Evolutionary conservation across 2,329 filamentous ascomycete species (phyloP).

Genomic region (Fusarium continuum): DNA sequence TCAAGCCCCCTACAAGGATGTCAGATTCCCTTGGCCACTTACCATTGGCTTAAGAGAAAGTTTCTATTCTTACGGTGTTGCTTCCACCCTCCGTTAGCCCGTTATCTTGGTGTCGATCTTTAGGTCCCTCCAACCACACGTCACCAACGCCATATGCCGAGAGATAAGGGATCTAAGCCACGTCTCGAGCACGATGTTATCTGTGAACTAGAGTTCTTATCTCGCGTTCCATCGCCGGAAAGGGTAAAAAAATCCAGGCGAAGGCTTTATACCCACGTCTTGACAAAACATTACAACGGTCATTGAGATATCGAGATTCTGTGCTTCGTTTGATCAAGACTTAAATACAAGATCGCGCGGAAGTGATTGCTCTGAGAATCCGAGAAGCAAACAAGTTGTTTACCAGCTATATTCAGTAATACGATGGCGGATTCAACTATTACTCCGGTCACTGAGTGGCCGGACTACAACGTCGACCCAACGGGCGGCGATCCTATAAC

Average conservation of each 20-base stretch:
- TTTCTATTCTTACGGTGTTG: neutral
- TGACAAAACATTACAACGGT: slow-evolving; percentile 14
- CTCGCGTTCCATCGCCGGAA: slow-evolving; percentile 24
- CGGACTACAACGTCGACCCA: slow-evolving; percentile 52
- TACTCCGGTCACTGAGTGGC: slow-evolving; percentile 51
- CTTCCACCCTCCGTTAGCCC: neutral
- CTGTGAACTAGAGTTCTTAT: slow-evolving; percentile 17
- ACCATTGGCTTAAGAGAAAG: neutral
- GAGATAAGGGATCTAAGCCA: slow-evolving; percentile 29
- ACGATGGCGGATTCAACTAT: slow-evolving; percentile 28
- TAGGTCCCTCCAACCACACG: slow-evolving; percentile 4
- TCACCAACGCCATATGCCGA: neutral
- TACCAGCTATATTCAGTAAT: neutral
- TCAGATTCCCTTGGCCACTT: neutral
- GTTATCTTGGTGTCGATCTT: slow-evolving; percentile 21
- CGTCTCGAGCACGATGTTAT: slow-evolving; percentile 6
- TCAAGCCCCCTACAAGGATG: neutral
- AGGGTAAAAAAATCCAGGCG: neutral
- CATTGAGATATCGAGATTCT: neutral
- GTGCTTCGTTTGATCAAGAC: neutral
- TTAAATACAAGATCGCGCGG: slow-evolving; percentile 8
- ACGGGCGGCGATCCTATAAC: slow-evolving; percentile 56
- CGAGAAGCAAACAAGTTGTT: neutral
- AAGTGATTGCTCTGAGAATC: fast-evolving
- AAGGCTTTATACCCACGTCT: slow-evolving; percentile 1